Evolutionary conservation across 2,329 filamentous ascomycete genomes (phyloP), one percentile per base, ranked within the genome.

Genomic region (Sporothrix curviconia): DNA sequence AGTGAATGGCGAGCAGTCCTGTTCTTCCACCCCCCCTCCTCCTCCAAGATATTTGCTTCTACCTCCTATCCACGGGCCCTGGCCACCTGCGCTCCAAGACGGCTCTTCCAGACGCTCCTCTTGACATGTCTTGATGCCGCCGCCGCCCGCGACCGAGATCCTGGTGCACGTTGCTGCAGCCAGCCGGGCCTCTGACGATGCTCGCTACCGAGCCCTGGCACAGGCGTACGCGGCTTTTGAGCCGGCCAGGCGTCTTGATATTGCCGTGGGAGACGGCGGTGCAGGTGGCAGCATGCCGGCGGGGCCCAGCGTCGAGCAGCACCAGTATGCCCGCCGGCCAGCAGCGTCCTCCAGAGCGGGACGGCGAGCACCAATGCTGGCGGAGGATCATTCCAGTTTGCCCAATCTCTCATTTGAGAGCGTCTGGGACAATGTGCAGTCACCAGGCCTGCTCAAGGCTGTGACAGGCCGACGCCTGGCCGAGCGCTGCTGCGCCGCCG

Each of bases 111-210:
- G n/a, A n/a, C n/a, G n/a, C n/a, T n/a, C n/a, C n/a, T n/a, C n/a
- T n/a, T 47, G 43, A 49, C 36, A 57, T 57, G 55, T 39, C 50
- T 56, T 47, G 51, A 63, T 63, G 61, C 51, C 44, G 51, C 40
- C 4, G 37, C 43, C 59, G n/a, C 69, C 76, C n/a, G n/a, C n/a
- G 59, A 70, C 75, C 53, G 80, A 84, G 68, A 79, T 83, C 44
- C 71, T 84, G 44, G 74, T 82, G 52, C 81, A 84, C 65, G 74
- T 81, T 56, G 68, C 76, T 11, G 81, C 80, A 30, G 77, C 79
- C 7, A 76, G 77, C 63, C 74, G 67, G 39, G 69, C 72, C 22
- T 63, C 65, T 11, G 77, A 82, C 62, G 80, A 84, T 67, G 67
- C 64, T 17, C 63, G 64, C 14, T 83, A 82, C 61, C 70, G 79